Evolutionary conservation across 1,284 basidiomycete species (phyloP).

Genomic region (Mycena citricolor): DNA sequence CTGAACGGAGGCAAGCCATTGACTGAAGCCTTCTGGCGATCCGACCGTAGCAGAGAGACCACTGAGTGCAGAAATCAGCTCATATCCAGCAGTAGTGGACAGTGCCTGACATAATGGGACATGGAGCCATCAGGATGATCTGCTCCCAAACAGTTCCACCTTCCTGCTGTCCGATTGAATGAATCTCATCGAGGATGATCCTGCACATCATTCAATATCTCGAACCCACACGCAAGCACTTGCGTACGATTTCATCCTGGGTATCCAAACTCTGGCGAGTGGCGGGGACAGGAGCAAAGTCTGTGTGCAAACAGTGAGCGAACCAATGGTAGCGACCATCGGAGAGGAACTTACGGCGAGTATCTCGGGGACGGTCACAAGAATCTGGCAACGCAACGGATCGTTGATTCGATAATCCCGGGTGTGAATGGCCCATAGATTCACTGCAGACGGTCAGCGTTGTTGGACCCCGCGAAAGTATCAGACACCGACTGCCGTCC

Average conservation of each 20-base stretch:
- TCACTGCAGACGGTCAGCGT: constrained; percentile 35
- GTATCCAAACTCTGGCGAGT: constrained; percentile 58
- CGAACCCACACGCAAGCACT: neutral
- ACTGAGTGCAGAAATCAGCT: constrained; percentile 31
- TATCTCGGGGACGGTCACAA: constrained; percentile 72
- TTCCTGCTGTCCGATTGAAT: constrained; percentile 67
- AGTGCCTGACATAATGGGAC: constrained; percentile 60
- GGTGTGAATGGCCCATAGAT: constrained; percentile 68
- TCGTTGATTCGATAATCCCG: constrained; percentile 65
- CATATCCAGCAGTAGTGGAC: constrained; percentile 5
- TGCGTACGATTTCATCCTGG: constrained; percentile 56
- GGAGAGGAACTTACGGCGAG: constrained; percentile 35
- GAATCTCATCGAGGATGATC: constrained; percentile 74
- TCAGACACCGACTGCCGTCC: constrained; percentile 40
- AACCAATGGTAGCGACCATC: neutral
- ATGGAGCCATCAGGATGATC: constrained; percentile 61
- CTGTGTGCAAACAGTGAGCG: neutral
- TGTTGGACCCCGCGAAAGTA: constrained; percentile 35
- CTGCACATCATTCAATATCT: constrained; percentile 31
- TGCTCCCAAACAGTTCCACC: constrained; percentile 73
- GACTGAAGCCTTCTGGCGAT: constrained; percentile 60
- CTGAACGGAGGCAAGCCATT: constrained; percentile 65
- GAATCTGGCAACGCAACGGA: constrained; percentile 65
- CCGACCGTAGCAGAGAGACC: constrained; percentile 73
- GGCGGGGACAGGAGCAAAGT: constrained; percentile 69